Evolutionary conservation across 139 green algal genomes (phyloP).

Genomic region (Tetradesmus lagerheimii): DNA sequence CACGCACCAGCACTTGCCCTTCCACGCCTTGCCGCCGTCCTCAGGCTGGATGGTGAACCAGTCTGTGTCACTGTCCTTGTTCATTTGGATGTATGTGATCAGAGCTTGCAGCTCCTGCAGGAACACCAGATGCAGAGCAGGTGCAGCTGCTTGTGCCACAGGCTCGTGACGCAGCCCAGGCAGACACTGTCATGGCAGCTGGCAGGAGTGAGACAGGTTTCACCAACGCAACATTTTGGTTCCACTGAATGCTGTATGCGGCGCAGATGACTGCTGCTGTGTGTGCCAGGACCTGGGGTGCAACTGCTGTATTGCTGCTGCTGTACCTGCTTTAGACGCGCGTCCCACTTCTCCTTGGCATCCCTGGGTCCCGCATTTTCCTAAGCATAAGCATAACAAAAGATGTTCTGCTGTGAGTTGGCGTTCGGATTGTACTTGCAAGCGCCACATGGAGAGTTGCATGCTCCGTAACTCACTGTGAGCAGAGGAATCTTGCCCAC

Average conservation of each 20-base stretch:
- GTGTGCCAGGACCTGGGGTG: neutral
- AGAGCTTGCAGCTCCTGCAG: slow-evolving; percentile 88
- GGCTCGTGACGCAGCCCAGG: neutral
- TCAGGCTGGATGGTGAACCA: slow-evolving; percentile 95
- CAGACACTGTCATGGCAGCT: neutral
- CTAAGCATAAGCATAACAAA: neutral
- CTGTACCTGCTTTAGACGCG: slow-evolving; percentile 63
- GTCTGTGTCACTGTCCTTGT: slow-evolving; percentile 95
- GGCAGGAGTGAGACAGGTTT: neutral
- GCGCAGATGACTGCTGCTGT: neutral
- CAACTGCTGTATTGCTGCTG: neutral
- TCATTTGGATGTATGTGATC: slow-evolving; percentile 97
- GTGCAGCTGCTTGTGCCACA: neutral
- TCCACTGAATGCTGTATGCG: neutral
- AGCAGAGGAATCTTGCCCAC: slow-evolving; percentile 96
- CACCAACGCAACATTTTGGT: too few relatives aligned
- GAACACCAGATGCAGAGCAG: neutral
- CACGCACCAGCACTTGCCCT: slow-evolving; percentile 83
- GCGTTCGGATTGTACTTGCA: neutral
- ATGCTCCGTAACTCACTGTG: slow-evolving; percentile 56
- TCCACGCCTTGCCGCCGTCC: slow-evolving; percentile 90
- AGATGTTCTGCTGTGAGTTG: neutral
- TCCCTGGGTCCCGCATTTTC: slow-evolving; percentile 68
- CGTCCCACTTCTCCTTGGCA: slow-evolving; percentile 65
- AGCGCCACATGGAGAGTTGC: neutral